phyloP scores from a whole-genome alignment of 176 grass and related monocot species.

The Typha latifolia region DNA sequence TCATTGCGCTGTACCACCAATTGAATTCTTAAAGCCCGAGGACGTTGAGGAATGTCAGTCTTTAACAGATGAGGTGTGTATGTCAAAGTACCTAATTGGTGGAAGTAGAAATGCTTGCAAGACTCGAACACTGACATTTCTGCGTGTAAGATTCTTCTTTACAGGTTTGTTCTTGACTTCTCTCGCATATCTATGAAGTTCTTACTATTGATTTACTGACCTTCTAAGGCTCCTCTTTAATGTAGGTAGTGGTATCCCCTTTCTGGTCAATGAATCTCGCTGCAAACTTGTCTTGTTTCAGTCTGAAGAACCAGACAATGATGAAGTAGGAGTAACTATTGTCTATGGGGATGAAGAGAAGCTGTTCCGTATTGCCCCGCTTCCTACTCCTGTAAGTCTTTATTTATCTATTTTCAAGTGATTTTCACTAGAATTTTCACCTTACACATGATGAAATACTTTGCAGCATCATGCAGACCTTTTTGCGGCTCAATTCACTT shows the following conservation, averaged over 20 bases:
- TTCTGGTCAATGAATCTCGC: constrained; percentile 26
- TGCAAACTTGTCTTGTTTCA: constrained; percentile 38
- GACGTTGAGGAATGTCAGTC: constrained; percentile 13
- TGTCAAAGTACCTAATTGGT: constrained; percentile 2
- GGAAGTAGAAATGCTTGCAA: constrained; percentile 8
- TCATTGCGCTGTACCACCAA: constrained; percentile 7
- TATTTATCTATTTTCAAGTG: constrained; percentile 1
- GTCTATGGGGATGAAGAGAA: constrained; percentile 22
- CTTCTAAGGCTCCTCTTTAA: constrained; percentile 14
- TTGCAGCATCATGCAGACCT: constrained; percentile 39
- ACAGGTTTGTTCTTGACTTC: constrained; percentile 12
- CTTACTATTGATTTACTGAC: constrained; percentile 7
- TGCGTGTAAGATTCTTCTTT: constrained; percentile 26
- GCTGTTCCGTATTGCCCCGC: constrained; percentile 16
- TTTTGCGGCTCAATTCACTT: constrained; percentile 49
- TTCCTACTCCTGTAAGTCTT: constrained; percentile 35
- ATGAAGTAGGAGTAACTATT: constrained; percentile 28
- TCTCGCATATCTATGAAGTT: background rate
- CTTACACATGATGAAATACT: constrained; percentile 15
- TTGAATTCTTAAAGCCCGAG: constrained; percentile 15
- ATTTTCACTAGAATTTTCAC: background rate
- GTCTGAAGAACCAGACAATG: constrained; percentile 23
- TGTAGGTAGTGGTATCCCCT: constrained; percentile 25
- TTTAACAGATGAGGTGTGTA: constrained; percentile 10
- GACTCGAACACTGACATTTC: constrained; percentile 30